A percentile compares a stretch with the other conserved stretches of the same genome.
Evolutionary conservation across 805 yeast genomes (phyloP).

Genomic region (Sugiyamaella smithiae): DNA sequence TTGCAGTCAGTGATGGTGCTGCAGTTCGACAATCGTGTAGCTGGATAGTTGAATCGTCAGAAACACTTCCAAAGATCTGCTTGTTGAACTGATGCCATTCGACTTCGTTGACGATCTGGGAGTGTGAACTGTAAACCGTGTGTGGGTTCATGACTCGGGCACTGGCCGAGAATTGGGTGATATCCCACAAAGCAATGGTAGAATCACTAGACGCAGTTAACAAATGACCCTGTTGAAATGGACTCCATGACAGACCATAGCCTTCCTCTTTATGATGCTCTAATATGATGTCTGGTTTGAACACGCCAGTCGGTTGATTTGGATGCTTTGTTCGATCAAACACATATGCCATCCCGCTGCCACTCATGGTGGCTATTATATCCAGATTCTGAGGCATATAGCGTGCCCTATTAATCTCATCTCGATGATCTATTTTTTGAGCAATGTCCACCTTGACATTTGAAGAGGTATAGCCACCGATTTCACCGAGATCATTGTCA

Average conservation of each 20-base stretch:
- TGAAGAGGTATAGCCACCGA: conserved; percentile 30
- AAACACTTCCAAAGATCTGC: conserved; percentile 59
- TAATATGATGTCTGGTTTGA: conserved; percentile 54
- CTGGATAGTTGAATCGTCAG: conserved; percentile 56
- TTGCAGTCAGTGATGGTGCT: conserved; percentile 10
- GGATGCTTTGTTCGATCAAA: conserved; percentile 86
- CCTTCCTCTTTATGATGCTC: conserved; percentile 43
- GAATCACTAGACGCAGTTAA: conserved; percentile 63
- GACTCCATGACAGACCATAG: conserved; percentile 75
- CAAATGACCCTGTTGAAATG: conserved; percentile 54
- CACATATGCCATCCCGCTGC: conserved; percentile 60
- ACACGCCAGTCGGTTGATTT: conserved; percentile 38
- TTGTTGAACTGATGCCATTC: conserved; percentile 66
- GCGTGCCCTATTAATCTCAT: conserved; percentile 70
- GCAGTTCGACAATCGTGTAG: conserved; percentile 52
- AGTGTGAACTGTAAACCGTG: conserved; percentile 34
- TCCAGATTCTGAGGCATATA: conserved; percentile 87
- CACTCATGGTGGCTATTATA: conserved; percentile 66
- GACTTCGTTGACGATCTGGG: conserved; percentile 63
- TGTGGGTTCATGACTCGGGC: conserved; percentile 29
- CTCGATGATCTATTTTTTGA: conserved; percentile 64
- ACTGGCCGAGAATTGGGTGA: conserved; percentile 41
- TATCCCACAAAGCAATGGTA: conserved; percentile 62
- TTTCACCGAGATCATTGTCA: conserved; percentile 37
- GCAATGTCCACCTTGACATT: conserved; percentile 40